Evolutionary conservation across 225 moss, liverwort and hornwort species (phyloP), one percentile per base, ranked within the genome.

Genomic region (Polytrichum commune): DNA sequence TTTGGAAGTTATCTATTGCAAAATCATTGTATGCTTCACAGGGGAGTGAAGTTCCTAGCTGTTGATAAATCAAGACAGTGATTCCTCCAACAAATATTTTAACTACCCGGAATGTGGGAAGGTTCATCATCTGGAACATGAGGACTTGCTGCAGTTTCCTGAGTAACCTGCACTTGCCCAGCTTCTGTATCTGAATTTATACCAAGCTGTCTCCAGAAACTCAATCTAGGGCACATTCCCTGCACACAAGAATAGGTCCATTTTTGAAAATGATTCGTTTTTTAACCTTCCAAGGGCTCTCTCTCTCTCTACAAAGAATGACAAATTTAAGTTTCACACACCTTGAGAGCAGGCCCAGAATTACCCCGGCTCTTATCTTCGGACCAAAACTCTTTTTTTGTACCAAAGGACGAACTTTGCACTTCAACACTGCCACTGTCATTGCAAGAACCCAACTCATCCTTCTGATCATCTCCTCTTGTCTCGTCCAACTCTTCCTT

Each of bases 181-280:
- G 66, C 54, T 66, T 64, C 77, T 71, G n/a, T 71, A 53, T 78
- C 77, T 26, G 85, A 73, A 74, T 82, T 74, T 69, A 88, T 73
- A 29, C 87, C 82, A 7, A 93, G 78, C 62, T 85, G 86, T 76
- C 84, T 84, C 93, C 93, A 91, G 53, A 89, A 76, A 66, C 82
- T 87, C 28, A 82, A 80, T 64, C 77, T 85, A 6, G 88, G 86
- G 76, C 97, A 97, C 74, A 90, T 79, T 78, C 92, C 92, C 93
- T 93, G 88, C 60, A 79, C 7, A 65, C 4, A 5, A 55, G 55
- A 28, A 18, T 64, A 72, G 46, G 65, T 3, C 46, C 4, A 46
- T 46, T 13, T 38, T 46, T 46, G 13, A 16, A 46, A 46, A 46
- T 13, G 4, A 3, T 13, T 46, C 13, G 54, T 62, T 78, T 8